These are phyloP conservation scores for Coniophora puteana DNA, from an alignment of 1,284 basidiomycete species.

Conservation along the genomic window DNA sequence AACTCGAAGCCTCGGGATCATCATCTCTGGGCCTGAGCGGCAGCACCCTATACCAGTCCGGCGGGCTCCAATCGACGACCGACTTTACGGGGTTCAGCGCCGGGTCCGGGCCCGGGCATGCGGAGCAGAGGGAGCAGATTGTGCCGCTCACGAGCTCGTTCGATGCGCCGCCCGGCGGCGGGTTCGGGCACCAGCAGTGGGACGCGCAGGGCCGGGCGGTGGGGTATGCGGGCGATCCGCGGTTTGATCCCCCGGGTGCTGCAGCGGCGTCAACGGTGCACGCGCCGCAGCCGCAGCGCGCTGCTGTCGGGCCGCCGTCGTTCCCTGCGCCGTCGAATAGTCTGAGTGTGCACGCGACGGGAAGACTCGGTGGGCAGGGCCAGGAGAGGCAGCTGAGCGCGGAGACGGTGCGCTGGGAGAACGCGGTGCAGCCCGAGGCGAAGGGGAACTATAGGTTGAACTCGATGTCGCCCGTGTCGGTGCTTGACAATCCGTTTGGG, in stretches of 20 bases:
- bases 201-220: slow-evolving; percentile 29
- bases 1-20: no score
- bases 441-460: slow-evolving; percentile 22
- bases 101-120: slow-evolving; percentile 23
- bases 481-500: slow-evolving; percentile 19
- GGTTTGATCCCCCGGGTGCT: no score
- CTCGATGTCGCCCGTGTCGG: slow-evolving; percentile 14
- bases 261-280: no score
- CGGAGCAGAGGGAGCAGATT: slow-evolving; percentile 23
- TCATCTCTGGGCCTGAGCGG: slow-evolving; percentile 28
- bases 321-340: not conserved
- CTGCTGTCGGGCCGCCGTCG: slow-evolving; percentile 8
- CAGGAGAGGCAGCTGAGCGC: slow-evolving; percentile 27
- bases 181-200: slow-evolving; percentile 36
- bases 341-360: slow-evolving; percentile 9
- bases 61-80: slow-evolving; percentile 23
- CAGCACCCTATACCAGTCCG: slow-evolving; percentile 28
- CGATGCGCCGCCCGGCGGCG: slow-evolving; percentile 17
- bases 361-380: slow-evolving; percentile 13
- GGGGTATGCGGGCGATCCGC: slow-evolving; percentile 32
- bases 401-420: slow-evolving; percentile 25
- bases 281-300: slow-evolving; percentile 36
- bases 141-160: slow-evolving; percentile 33
- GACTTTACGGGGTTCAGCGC: slow-evolving; percentile 32
- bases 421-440: slow-evolving; percentile 17